phyloP scores from a whole-genome alignment of 2,329 filamentous ascomycete genomes.

The Cladorrhinum sp. region DNA sequence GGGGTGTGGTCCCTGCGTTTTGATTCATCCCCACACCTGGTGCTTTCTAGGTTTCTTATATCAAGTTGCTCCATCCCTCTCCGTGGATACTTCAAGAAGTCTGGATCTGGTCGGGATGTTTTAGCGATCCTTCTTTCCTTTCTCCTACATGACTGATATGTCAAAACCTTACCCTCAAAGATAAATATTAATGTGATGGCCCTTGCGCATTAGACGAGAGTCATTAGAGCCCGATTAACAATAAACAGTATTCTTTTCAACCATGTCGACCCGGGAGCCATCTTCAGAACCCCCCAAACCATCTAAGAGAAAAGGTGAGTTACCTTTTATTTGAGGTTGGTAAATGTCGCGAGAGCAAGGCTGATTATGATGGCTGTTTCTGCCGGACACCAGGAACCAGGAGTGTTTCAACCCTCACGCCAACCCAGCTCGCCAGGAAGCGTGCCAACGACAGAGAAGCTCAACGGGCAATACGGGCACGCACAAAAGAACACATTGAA shows the following conservation, averaged over 20 bases:
- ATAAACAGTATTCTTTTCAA: background rate
- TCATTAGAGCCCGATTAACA: background rate
- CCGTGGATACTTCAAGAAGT: background rate
- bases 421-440: conserved; percentile 85
- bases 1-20: background rate
- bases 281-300: conserved; percentile 43
- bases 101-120: background rate
- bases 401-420: conserved; percentile 82
- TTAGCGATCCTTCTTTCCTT: background rate
- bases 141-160: background rate
- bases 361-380: conserved; percentile 4
- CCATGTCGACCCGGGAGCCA: conserved; percentile 37
- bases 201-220: background rate
- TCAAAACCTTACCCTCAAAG: background rate
- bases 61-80: background rate
- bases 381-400: conserved; percentile 50
- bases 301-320: conserved; percentile 46
- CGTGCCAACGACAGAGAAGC: conserved; percentile 89
- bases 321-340: conserved; percentile 12
- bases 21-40: background rate
- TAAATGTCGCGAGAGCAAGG: background rate
- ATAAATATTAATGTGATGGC: background rate
- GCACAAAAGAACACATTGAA: conserved; percentile 85
- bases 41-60: background rate
- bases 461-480: conserved; percentile 79